Conservation (phyloP, 1,139 yeast genomes). For the Sugiyamaella sp. region DNA sequence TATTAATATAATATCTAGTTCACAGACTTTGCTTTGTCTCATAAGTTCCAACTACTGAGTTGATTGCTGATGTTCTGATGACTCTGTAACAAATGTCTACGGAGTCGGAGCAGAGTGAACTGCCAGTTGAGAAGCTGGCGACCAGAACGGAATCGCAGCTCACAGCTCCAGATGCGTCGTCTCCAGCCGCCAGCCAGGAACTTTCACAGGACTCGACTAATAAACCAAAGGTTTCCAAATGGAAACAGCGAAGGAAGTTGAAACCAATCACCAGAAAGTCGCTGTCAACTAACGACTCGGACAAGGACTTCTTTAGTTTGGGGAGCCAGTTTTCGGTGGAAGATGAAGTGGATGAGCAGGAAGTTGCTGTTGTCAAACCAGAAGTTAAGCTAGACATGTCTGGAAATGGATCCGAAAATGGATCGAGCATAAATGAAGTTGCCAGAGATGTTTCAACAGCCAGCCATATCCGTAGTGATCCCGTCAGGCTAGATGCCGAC, state of each 20-base stretch:
- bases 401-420: background rate
- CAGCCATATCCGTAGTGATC: background rate
- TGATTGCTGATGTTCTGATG: too few species aligned
- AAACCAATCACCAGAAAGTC: slow-evolving; percentile 14
- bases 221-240: slow-evolving; percentile 18
- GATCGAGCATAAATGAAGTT: too few species aligned
- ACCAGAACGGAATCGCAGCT: too few species aligned
- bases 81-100: too few species aligned
- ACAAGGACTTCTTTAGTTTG: slow-evolving; percentile 18
- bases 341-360: background rate
- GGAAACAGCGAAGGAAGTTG: slow-evolving; percentile 19
- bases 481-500: too few species aligned
- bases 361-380: slow-evolving; percentile 2
- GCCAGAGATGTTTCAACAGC: background rate
- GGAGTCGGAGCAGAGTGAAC: too few species aligned
- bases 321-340: background rate
- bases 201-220: too few species aligned
- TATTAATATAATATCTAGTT: too few species aligned
- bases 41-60: too few species aligned
- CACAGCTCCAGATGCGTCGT: background rate
- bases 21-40: too few species aligned
- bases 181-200: too few species aligned
- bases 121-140: background rate
- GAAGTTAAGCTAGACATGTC: background rate
- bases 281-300: slow-evolving; percentile 1